Evolutionary conservation across 768 basidiomycete species (phyloP).

Genomic region (Fibroporia radiculosa): DNA sequence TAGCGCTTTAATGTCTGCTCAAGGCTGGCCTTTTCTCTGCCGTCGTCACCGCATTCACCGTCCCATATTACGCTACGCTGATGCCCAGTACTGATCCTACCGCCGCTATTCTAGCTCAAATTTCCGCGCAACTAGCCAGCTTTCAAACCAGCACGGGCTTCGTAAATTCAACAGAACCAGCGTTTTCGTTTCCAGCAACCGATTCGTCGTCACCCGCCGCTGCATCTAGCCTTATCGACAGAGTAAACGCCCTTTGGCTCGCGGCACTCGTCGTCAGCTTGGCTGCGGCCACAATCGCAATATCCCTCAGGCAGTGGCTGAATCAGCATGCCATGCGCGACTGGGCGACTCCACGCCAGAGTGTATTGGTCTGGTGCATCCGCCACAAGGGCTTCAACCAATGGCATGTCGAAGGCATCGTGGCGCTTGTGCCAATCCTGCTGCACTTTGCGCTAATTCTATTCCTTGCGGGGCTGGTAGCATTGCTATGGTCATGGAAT

Average conservation of each 20-base stretch:
- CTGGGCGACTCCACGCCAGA: slow-evolving; percentile 15
- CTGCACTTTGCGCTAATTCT: slow-evolving; percentile 13
- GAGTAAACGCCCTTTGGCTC: slow-evolving; percentile 21
- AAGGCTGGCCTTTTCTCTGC: slow-evolving; percentile 14
- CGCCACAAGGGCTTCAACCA: slow-evolving; percentile 14
- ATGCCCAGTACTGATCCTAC: slow-evolving; percentile 1
- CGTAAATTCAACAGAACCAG: not conserved
- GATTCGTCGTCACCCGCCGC: not conserved
- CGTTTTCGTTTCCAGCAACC: not conserved
- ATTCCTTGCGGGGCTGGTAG: slow-evolving; percentile 17
- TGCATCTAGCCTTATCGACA: slow-evolving; percentile 3
- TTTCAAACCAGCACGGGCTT: not conserved
- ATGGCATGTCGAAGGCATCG: slow-evolving; percentile 13
- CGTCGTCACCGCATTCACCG: slow-evolving; percentile 11
- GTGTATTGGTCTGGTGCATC: slow-evolving; percentile 16
- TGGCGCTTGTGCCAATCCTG: slow-evolving; percentile 11
- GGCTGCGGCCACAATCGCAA: slow-evolving; percentile 16
- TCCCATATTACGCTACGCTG: slow-evolving; percentile 7
- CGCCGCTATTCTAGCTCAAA: slow-evolving; percentile 1
- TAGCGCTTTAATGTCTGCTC: not conserved
- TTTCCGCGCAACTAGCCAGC: not conserved
- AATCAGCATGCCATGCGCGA: slow-evolving; percentile 13
- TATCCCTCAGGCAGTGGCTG: slow-evolving; percentile 22
- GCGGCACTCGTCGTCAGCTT: slow-evolving; percentile 20
- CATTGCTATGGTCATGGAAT: slow-evolving; percentile 12